Base-by-base conservation (phyloP, 164 flowering plant genomes). In the grape (Vitis vinifera) region DNA sequence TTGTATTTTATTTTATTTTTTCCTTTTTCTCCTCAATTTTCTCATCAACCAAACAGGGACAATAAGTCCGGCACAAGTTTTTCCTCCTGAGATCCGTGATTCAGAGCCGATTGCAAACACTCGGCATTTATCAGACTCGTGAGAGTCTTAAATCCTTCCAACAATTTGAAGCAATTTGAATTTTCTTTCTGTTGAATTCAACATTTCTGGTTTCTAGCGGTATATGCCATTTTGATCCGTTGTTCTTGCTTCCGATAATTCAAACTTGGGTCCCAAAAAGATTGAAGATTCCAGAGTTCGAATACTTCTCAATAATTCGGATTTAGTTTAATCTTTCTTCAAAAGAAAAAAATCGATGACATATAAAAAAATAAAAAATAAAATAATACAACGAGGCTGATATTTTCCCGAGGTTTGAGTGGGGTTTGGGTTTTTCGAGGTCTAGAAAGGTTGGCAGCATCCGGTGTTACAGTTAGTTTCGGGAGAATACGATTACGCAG, bases 401-500 rank as follows among this genome's bases (percentile, higher is more conserved):
- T 59, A n/a, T 63, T 59, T 31, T 62, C 75, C 76, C 74, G 74
- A 76, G 77, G 82, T 68, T 73, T 59, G 13, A 44, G 58, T 49
- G 70, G 68, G 78, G 70, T 56, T 75, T 76, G 71, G 71, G 79
- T 48, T 16, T 49, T 71, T 80, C 82, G 71, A 81, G 81, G 76
- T 19, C 23, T 27, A 67, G 57, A 67, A 68, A 37, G 68, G 27
- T 72, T 49, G 58, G 56, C 61, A 72, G 74, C 72, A 58, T 16
- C 62, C 61, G 63, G 50, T 51, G 30, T 30, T 48, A 69, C 71
- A 70, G 81, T 69, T 72, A 72, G 76, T 75, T 75, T 68, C 14
- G 78, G 82, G 63, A 66, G 13, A 58, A 47, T 44, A 49, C 11
- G 8, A 47, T 31, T 62, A 64, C 37, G n/a, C 44, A 0, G 44